These are phyloP conservation scores for Kitagawia praeruptora DNA, from an alignment of 129 eudicot species.

Conservation along the genomic window DNA sequence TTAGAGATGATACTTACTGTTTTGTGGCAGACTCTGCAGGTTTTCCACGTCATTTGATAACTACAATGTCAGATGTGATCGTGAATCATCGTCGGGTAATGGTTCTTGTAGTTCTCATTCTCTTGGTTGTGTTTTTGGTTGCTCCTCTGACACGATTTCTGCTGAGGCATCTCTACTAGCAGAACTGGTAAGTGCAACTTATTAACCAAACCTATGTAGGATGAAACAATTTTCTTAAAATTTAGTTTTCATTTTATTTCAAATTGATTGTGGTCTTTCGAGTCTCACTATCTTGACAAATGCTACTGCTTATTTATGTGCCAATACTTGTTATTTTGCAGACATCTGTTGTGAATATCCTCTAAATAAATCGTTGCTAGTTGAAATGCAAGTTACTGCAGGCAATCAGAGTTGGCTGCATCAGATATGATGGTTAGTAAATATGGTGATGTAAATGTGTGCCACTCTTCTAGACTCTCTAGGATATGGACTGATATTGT, in stretches of 20 bases:
- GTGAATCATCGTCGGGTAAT: neutral
- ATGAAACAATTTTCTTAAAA: too few relatives aligned
- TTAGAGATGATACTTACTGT: neutral
- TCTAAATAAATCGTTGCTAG: neutral
- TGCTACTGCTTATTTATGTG: neutral
- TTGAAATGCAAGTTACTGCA: neutral
- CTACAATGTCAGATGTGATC: constrained; percentile 4
- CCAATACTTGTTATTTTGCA: neutral
- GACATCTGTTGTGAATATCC: neutral
- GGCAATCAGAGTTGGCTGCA: neutral
- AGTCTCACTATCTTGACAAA: neutral
- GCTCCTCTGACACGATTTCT: neutral
- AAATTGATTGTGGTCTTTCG: neutral
- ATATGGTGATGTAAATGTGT: too few relatives aligned
- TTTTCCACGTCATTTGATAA: constrained; percentile 17
- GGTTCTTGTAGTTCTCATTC: constrained; percentile 22
- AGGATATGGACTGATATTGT: too few relatives aligned
- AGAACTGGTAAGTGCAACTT: neutral
- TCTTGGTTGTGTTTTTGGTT: constrained; percentile 20
- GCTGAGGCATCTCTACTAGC: neutral
- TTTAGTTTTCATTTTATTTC: too few relatives aligned
- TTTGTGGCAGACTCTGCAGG: constrained; percentile 2
- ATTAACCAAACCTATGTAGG: too few relatives aligned
- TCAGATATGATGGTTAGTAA: too few relatives aligned
- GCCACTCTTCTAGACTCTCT: too few relatives aligned